These are phyloP conservation scores for Puccinia coronata DNA, from an alignment of 1,284 basidiomycete species.

Conservation along the genomic window DNA sequence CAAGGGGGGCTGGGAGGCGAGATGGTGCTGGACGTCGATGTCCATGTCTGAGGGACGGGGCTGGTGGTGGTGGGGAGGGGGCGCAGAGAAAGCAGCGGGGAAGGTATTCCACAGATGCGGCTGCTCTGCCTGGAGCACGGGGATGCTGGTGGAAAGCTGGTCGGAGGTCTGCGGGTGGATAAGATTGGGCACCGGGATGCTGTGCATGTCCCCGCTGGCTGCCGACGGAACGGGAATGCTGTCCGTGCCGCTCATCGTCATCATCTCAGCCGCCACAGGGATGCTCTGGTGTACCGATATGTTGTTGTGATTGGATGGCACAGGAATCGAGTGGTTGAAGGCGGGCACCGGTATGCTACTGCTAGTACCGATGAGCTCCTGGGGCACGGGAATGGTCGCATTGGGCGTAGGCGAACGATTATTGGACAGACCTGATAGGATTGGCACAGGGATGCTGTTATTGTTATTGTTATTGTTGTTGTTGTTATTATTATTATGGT, in stretches of 20 bases:
- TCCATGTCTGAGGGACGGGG: too few relatives aligned
- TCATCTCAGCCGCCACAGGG: neutral
- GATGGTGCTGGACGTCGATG: too few relatives aligned
- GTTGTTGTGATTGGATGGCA: neutral
- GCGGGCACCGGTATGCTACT: conserved; percentile 17
- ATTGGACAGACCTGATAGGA: neutral
- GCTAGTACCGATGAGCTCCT: conserved; percentile 6
- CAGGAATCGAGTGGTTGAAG: conserved; percentile 6
- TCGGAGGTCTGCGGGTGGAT: conserved; percentile 1
- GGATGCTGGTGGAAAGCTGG: conserved; percentile 27
- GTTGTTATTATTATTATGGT: too few relatives aligned
- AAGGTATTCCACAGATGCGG: conserved; percentile 23
- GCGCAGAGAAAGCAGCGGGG: neutral
- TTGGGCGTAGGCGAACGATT: neutral
- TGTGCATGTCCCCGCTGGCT: conserved; percentile 11
- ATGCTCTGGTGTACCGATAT: neutral
- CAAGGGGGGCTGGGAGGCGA: neutral
- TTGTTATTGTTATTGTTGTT: neutral
- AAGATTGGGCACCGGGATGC: neutral
- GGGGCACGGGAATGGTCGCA: neutral
- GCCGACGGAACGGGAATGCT: conserved; percentile 37
- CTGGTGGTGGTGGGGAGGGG: conserved; percentile 21
- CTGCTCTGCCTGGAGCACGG: conserved; percentile 17
- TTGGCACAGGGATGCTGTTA: conserved; percentile 45
- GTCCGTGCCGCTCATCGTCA: neutral